A percentile compares a stretch with the other conserved stretches of the same genome.
These are phyloP conservation scores for Posidonia australis DNA, from an alignment of 106 monocot species.

Conservation along the genomic window DNA sequence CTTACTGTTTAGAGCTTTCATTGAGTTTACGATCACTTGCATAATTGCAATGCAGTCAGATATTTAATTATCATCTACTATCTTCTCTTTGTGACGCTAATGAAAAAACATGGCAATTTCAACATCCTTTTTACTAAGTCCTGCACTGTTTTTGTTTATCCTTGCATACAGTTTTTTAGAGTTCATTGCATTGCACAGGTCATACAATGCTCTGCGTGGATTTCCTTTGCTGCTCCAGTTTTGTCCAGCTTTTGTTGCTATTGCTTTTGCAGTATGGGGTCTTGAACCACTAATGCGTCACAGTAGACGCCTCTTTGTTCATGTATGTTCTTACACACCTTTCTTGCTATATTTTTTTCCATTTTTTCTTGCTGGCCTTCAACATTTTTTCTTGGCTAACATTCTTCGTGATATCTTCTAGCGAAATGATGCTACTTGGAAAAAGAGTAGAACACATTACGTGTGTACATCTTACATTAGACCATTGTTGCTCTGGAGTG, in stretches of 20 bases:
- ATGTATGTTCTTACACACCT: slow-evolving; percentile 16
- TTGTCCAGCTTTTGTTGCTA: slow-evolving; percentile 19
- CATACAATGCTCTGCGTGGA: slow-evolving; percentile 7
- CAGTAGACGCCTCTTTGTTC: slow-evolving; percentile 14
- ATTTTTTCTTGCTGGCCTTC: too few species aligned
- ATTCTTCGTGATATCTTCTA: slow-evolving; percentile 1
- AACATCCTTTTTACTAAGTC: not conserved
- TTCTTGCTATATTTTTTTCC: not conserved
- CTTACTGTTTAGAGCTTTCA: not conserved
- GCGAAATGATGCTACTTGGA: slow-evolving; percentile 24
- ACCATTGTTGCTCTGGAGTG: slow-evolving; percentile 25
- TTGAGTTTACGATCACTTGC: not conserved
- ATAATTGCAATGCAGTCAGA: not conserved
- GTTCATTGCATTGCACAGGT: slow-evolving; percentile 7
- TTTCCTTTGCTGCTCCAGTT: slow-evolving; percentile 13
- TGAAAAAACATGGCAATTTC: not conserved
- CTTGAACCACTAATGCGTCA: slow-evolving; percentile 19
- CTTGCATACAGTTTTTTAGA: too few species aligned
- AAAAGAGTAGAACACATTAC: slow-evolving; percentile 22
- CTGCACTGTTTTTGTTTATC: not conserved
- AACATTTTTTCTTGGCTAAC: not conserved
- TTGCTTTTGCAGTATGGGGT: slow-evolving; percentile 27
- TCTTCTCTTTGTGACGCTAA: not conserved
- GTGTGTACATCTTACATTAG: slow-evolving; percentile 19
- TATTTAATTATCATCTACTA: not conserved